Evolutionary conservation across 2,329 filamentous ascomycete species (phyloP).

Genomic region (Amylocarpus encephaloides): DNA sequence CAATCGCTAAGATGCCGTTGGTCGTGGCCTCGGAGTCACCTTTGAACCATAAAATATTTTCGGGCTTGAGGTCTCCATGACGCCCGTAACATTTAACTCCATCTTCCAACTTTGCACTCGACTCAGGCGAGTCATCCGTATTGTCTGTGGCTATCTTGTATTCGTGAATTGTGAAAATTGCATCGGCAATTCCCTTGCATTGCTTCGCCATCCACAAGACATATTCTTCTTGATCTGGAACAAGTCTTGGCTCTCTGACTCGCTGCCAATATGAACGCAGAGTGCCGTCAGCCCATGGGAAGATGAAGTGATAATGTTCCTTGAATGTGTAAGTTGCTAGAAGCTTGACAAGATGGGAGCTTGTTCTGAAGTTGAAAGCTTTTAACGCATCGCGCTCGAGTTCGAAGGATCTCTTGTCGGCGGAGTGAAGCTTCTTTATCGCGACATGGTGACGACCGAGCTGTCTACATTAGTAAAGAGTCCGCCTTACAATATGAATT

Average conservation of each 20-base stretch:
- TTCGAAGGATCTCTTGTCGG: background rate
- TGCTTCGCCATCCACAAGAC: slow-evolving; percentile 8
- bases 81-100: slow-evolving; percentile 19
- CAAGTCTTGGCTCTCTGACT: no score
- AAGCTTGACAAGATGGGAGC: slow-evolving; percentile 2
- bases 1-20: slow-evolving; percentile 29
- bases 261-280: slow-evolving; percentile 1
- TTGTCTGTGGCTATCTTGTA: background rate
- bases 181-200: slow-evolving; percentile 4
- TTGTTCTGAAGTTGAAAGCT: slow-evolving; percentile 2
- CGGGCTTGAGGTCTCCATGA: slow-evolving; percentile 36
- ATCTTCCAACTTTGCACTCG: background rate
- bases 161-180: slow-evolving; percentile 6
- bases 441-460: no score
- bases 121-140: background rate
- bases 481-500: no score
- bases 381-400: slow-evolving; percentile 6
- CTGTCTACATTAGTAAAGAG: no score
- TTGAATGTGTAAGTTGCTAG: slow-evolving; percentile 7
- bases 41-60: slow-evolving; percentile 32
- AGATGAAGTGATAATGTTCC: slow-evolving; percentile 9
- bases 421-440: background rate
- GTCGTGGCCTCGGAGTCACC: slow-evolving; percentile 17
- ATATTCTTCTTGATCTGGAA: background rate
- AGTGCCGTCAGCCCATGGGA: slow-evolving; percentile 12